These are phyloP conservation scores for Dendrothele bispora DNA, from an alignment of 768 basidiomycete genomes.

Conservation along the genomic window DNA sequence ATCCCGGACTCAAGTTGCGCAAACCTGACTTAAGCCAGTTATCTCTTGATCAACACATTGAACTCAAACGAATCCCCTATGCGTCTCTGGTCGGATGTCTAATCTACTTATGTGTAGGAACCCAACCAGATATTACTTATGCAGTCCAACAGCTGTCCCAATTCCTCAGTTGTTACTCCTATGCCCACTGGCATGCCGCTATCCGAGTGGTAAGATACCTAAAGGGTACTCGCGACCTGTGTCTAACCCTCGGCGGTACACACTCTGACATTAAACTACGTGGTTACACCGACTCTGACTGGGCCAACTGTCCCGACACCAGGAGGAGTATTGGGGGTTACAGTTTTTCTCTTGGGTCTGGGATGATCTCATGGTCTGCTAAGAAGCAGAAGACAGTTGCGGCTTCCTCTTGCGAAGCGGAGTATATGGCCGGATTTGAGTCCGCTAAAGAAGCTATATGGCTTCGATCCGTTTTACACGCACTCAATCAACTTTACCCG, in stretches of 20 bases:
- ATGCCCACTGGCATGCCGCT: slow-evolving; percentile 32
- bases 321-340: slow-evolving; percentile 21
- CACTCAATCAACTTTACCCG: slow-evolving; percentile 20
- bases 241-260: slow-evolving; percentile 16
- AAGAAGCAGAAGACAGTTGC: no score
- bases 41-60: slow-evolving; percentile 13
- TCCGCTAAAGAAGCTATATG: no score
- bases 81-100: slow-evolving; percentile 21
- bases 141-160: slow-evolving; percentile 24
- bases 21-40: slow-evolving; percentile 10
- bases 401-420: slow-evolving; percentile 41
- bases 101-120: slow-evolving; percentile 24
- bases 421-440: slow-evolving; percentile 41
- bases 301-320: slow-evolving; percentile 23
- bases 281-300: slow-evolving; percentile 26
- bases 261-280: slow-evolving; percentile 9
- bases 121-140: slow-evolving; percentile 30
- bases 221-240: slow-evolving; percentile 11
- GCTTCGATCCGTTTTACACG: slow-evolving; percentile 27
- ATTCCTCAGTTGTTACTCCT: slow-evolving; percentile 25
- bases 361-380: slow-evolving; percentile 28
- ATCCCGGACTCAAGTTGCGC: slow-evolving; percentile 21
- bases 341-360: slow-evolving; percentile 20
- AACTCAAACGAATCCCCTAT: slow-evolving; percentile 23
- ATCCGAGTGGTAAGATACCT: slow-evolving; percentile 37